These are phyloP conservation scores for Microbotryum violaceum DNA, from an alignment of 1,284 basidiomycete species.

Conservation along the genomic window DNA sequence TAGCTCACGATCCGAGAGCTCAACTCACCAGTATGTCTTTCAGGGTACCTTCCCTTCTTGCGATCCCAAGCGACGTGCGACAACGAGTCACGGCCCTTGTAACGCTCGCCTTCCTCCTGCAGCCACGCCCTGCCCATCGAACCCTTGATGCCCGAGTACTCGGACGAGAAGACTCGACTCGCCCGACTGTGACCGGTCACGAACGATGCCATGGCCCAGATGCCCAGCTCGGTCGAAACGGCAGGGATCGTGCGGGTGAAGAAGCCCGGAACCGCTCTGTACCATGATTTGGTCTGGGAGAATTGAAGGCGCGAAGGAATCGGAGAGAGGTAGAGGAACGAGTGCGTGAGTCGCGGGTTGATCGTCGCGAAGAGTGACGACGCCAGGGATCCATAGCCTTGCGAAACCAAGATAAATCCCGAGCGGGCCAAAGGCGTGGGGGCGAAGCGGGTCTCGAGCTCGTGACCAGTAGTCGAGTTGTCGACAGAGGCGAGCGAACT, in stretches of 20 bases:
- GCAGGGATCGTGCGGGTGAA: slow-evolving; percentile 17
- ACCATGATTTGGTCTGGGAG: not conserved
- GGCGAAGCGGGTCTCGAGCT: not conserved
- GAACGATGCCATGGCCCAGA: slow-evolving; percentile 14
- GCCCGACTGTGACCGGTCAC: slow-evolving; percentile 14
- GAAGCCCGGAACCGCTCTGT: slow-evolving; percentile 14
- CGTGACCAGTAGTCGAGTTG: not conserved
- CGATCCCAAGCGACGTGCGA: slow-evolving; percentile 23
- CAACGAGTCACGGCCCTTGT: slow-evolving; percentile 10
- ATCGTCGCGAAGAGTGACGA: slow-evolving; percentile 26
- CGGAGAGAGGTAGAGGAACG: slow-evolving; percentile 25
- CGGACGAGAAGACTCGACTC: slow-evolving; percentile 17
- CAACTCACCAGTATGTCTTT: slow-evolving; percentile 20
- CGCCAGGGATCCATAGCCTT: slow-evolving; percentile 13
- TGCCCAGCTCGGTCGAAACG: slow-evolving; percentile 16
- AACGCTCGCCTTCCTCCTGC: slow-evolving; percentile 21
- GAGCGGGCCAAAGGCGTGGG: slow-evolving; percentile 28
- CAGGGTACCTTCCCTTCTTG: slow-evolving; percentile 22
- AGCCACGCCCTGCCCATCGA: slow-evolving; percentile 21
- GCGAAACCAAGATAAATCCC: slow-evolving; percentile 26
- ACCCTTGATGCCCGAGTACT: slow-evolving; percentile 11
- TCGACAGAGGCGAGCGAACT: slow-evolving; percentile 6
- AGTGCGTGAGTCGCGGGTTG: slow-evolving; percentile 24
- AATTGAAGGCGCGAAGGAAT: slow-evolving; percentile 11
- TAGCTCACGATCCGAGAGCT: not conserved